Evolutionary conservation across 345 rosid species (phyloP), one percentile per base, ranked within the genome.

Genomic region (Toxicodendron radicans): DNA sequence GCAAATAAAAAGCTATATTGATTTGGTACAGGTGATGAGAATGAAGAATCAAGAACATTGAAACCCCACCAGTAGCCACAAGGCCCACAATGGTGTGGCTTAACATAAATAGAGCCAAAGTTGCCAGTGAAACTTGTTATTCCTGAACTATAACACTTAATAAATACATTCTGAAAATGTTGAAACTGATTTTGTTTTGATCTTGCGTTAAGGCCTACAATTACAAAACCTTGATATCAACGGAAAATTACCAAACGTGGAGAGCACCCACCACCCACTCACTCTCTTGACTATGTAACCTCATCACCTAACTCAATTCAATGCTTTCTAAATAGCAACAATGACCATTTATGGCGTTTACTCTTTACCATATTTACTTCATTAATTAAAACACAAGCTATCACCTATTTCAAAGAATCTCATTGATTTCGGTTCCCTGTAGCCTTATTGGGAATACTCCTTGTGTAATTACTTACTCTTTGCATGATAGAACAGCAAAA

Each of bases 281-380:
- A 43, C 49, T 49, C 53, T 62, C 48, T 43, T 64, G 69, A 61
- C 70, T 60, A 33, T 41, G 5, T 35, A 13, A 16, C 33, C 32
- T 51, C 71, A 2, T 57, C 70, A 75, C 73, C 75, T 23, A 60
- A 41, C 74, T 32, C 63, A 58, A 63, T 76, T 76, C 46, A 76
- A 73, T 73, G 56, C 56, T 56, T 27, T 69, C 27, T 78, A 73
- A 63, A 53, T 66, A 32, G 12, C 30, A 45, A 41, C 10, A 71
- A 53, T 12, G 16, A 10, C 35, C 21, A 33, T 17, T 52, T 30
- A 51, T 48, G 65, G n/a, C 33, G 38, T 61, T 32, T 7, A 27
- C 21, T 12, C 11, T 0, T 43, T 24, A 33, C 11, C 32, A 64
- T 8, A 21, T 11, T 64, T 54, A 11, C 20, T 56, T 3, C 18